Base-by-base conservation (phyloP, 345 rosid genomes). In the Eucalyptus melliodora region DNA sequence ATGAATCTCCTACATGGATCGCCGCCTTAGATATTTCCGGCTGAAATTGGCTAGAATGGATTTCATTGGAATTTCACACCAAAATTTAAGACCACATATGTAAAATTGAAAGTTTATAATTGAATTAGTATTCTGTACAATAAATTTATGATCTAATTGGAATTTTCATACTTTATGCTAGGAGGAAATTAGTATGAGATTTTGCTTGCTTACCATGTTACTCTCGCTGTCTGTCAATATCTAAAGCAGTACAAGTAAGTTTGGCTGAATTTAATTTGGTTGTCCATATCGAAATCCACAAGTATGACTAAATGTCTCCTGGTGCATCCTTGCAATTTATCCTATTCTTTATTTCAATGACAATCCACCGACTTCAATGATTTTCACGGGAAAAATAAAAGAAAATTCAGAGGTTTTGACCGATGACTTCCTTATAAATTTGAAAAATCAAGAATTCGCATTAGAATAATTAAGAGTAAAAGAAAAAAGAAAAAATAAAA, bases 11-110 rank as follows among this genome's bases (percentile, higher is more conserved):
- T 9, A 24, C 27, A 10, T 56, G 62, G 30, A 56, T 56, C 1
- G 30, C 6, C 1, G 0, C 30, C 30, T 23, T 23, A 56, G 30
- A 3, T 56, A 56, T 5, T 56, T 24, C 27, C 1, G 0, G 1
- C 3, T 56, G 30, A 23, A 56, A 56, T 56, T 56, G 12, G 13
- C 27, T 3, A 55, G 1, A 7, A 51, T 6, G 1, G 56, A 56
- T 4, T 56, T 56, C 6, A 24, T 23, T 56, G 62, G 30, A 56
- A 56, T 56, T 56, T 56, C 6, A 0, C 62, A 53, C 10, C 2
- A 23, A 56, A 56, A 56, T 23, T 56, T 56, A 56, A 3, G 27
- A 23, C 6, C 11, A 4, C 62, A 56, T 56, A 4, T 23, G 12
- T 24, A 56, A 56, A 56, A 56, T 23, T 24, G 27, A 23, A 56